Percentiles rank a stretch among this genome's conserved stretches.
phyloP scores from a whole-genome alignment of 768 basidiomycete species.

The Tulasnella sp. region DNA sequence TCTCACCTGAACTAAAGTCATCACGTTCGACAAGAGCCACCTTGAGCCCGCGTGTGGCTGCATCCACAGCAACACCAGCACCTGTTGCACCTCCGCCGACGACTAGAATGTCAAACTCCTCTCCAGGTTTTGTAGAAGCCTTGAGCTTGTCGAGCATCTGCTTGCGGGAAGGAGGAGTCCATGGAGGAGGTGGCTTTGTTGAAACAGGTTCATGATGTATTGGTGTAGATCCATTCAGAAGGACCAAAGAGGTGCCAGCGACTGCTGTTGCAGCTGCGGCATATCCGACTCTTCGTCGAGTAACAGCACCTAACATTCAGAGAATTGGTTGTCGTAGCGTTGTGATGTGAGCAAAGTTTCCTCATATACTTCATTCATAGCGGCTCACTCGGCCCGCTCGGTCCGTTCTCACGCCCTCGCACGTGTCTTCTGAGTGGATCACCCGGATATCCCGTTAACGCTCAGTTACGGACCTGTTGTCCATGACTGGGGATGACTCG shows the following conservation, averaged over 20 bases:
- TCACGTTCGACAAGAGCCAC: constrained; percentile 89
- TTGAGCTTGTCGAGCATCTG: constrained; percentile 15
- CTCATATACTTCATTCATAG: no score
- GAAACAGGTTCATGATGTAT: constrained; percentile 13
- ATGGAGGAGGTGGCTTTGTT: constrained; percentile 14
- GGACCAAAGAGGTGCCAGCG: neutral
- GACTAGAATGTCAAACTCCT: constrained; percentile 65
- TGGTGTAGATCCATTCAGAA: constrained; percentile 3
- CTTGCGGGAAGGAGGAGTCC: constrained; percentile 13
- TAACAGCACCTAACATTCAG: constrained; percentile 5
- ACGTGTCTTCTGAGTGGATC: no score
- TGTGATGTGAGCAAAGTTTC: no score
- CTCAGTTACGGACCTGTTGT: no score
- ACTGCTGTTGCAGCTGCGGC: constrained; percentile 4
- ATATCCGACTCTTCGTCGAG: constrained; percentile 4
- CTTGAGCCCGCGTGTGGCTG: constrained; percentile 77
- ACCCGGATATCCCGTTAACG: no score
- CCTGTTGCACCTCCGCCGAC: constrained; percentile 95
- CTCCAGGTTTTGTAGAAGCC: constrained; percentile 26
- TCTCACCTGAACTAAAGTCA: constrained; percentile 76
- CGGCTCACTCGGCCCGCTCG: no score
- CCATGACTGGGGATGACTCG: no score
- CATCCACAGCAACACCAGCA: constrained; percentile 92
- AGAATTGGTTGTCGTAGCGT: no score
- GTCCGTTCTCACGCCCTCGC: no score